Evolutionary conservation across 139 green algal genomes (phyloP).

Genomic region (Tetratostichococcus sp.): DNA sequence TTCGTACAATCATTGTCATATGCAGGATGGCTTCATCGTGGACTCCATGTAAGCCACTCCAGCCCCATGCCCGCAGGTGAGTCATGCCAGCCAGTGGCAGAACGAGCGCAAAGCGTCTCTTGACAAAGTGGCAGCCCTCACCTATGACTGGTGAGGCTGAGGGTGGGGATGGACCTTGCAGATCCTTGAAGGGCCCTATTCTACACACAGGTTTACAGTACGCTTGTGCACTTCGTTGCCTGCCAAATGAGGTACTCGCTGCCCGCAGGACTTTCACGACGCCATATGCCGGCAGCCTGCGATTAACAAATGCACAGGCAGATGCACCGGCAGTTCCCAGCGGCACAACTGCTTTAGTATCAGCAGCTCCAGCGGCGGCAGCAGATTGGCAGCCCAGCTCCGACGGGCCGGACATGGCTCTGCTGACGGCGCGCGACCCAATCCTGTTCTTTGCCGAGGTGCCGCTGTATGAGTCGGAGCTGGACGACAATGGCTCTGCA

Average conservation of each 20-base stretch:
- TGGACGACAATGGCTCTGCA: slow-evolving; percentile 87
- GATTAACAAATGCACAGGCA: too few relatives aligned
- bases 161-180: too few relatives aligned
- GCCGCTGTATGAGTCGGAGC: slow-evolving; percentile 82
- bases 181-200: too few relatives aligned
- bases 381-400: slow-evolving; percentile 17
- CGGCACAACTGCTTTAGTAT: too few relatives aligned
- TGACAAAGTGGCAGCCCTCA: slow-evolving; percentile 40
- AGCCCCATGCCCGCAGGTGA: not conserved
- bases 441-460: slow-evolving; percentile 89
- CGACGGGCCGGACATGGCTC: slow-evolving; percentile 50
- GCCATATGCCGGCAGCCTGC: slow-evolving; percentile 55
- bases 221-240: too few relatives aligned
- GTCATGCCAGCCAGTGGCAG: slow-evolving; percentile 11
- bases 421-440: slow-evolving; percentile 79
- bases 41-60: slow-evolving; percentile 54
- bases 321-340: not conserved
- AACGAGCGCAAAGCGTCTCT: slow-evolving; percentile 2
- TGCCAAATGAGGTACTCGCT: not conserved
- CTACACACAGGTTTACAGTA: too few relatives aligned
- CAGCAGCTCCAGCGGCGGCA: too few relatives aligned
- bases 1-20: too few relatives aligned
- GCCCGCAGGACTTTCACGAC: slow-evolving; percentile 77
- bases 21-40: slow-evolving; percentile 54
- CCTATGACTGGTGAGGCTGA: slow-evolving; percentile 75